These are phyloP conservation scores for Mortierella sp. DNA, from an alignment of 371 early-diverging fungal genomes.

Conservation along the genomic window DNA sequence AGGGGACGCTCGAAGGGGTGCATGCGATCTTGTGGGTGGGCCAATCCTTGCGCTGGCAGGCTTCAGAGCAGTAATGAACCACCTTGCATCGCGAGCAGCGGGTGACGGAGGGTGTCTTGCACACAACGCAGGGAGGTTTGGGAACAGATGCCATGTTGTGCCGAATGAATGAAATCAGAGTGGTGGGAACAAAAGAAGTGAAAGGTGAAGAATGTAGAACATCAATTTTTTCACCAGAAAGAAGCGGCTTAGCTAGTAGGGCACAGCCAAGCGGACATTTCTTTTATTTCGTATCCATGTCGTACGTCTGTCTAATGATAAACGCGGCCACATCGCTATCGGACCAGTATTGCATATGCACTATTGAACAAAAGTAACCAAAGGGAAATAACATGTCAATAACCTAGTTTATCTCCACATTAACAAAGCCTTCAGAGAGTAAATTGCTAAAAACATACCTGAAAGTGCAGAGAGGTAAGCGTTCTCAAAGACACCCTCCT, in stretches of 20 bases:
- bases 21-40: conserved; percentile 47
- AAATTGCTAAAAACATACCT: conserved; percentile 14
- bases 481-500: conserved; percentile 85
- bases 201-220: not conserved
- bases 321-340: conserved; percentile 80
- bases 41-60: conserved; percentile 55
- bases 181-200: not conserved
- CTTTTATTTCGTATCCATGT: conserved; percentile 58
- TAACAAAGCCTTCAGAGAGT: not conserved
- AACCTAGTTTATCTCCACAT: not conserved
- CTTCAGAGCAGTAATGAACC: conserved; percentile 46
- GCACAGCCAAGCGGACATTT: not conserved
- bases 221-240: not conserved
- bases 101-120: conserved; percentile 37
- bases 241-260: not conserved
- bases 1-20: conserved; percentile 21
- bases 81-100: conserved; percentile 54
- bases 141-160: conserved; percentile 15
- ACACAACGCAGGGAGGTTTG: conserved; percentile 41
- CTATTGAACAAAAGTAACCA: conserved; percentile 31
- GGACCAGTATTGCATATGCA: conserved; percentile 87
- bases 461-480: conserved; percentile 83
- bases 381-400: not conserved
- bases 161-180: not conserved
- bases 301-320: conserved; percentile 60